Percentiles rank a stretch among this genome's conserved stretches.
Evolutionary conservation across 345 rosid species (phyloP).

Genomic region (Rhizophora mangle): DNA sequence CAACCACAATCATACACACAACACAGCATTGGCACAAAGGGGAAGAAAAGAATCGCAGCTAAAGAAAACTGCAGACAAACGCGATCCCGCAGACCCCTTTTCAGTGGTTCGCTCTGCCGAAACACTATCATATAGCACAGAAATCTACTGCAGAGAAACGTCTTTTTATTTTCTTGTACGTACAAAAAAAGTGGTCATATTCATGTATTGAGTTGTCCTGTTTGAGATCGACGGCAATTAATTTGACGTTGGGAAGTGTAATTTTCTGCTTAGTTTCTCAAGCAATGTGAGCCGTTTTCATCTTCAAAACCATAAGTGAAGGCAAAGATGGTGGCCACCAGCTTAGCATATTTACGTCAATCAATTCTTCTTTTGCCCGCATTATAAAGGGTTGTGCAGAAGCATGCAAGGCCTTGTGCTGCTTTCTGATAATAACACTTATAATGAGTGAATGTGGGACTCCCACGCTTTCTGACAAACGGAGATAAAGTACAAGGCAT

Average conservation of each 20-base stretch:
- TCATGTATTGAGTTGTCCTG: slow-evolving; percentile 16
- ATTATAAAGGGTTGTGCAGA: too few relatives aligned
- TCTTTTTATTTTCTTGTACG: not conserved
- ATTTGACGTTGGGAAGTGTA: slow-evolving; percentile 3
- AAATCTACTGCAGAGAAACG: not conserved
- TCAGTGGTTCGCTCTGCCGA: not conserved
- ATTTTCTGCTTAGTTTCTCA: not conserved
- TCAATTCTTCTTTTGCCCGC: too few relatives aligned
- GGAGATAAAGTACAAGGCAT: too few relatives aligned
- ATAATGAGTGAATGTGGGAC: too few relatives aligned
- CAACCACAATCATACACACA: too few relatives aligned
- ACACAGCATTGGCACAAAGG: not conserved
- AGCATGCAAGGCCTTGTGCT: too few relatives aligned
- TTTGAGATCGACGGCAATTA: not conserved
- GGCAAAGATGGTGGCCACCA: too few relatives aligned
- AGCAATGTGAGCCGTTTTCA: too few relatives aligned
- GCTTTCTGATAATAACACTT: too few relatives aligned
- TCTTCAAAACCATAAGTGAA: too few relatives aligned
- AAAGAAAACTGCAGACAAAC: slow-evolving; percentile 14
- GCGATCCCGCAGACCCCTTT: slow-evolving; percentile 2
- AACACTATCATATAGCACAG: not conserved
- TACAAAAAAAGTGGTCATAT: slow-evolving; percentile 11
- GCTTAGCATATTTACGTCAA: too few relatives aligned
- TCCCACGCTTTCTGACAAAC: too few relatives aligned
- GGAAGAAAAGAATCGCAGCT: slow-evolving; percentile 6